Evolutionary conservation across 163 green algal species (phyloP).

Genomic region (Prototheca wickerhamii): DNA sequence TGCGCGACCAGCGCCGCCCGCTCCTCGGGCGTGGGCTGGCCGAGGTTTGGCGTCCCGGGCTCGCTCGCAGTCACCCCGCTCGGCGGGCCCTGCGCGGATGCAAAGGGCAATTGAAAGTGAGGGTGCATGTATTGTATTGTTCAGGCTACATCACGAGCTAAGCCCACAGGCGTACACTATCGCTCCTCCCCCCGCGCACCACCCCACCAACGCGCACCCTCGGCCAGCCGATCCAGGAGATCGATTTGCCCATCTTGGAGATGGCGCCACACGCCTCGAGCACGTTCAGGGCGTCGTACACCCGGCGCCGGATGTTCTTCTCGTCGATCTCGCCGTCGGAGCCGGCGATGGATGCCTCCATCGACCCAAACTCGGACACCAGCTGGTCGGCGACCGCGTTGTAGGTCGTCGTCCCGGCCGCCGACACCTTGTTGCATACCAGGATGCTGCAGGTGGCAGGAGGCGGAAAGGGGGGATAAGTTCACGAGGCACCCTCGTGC

Average conservation of each 20-base stretch:
- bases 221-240: constrained; percentile 65
- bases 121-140: background rate
- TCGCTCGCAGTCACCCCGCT: background rate
- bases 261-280: constrained; percentile 94
- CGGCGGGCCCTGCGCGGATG: background rate
- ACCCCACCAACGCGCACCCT: background rate
- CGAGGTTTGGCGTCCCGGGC: background rate
- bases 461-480: constrained; percentile 25
- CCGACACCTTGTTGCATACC: constrained; percentile 82
- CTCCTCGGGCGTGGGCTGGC: too few species aligned
- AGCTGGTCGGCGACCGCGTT: constrained; percentile 95
- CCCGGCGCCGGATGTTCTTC: constrained; percentile 91
- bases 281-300: constrained; percentile 98
- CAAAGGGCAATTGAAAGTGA: background rate
- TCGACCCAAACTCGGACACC: constrained; percentile 58
- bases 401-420: constrained; percentile 81
- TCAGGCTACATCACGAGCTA: background rate
- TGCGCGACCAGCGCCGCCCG: too few species aligned
- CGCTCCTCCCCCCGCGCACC: background rate
- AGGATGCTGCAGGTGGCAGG: constrained; percentile 73
- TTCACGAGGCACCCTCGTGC: background rate
- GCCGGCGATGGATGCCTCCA: background rate
- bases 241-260: constrained; percentile 86
- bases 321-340: constrained; percentile 62
- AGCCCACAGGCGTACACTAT: background rate